Conservation (phyloP, 352 stramenopile species). For the Pythium pyrilobum region DNA sequence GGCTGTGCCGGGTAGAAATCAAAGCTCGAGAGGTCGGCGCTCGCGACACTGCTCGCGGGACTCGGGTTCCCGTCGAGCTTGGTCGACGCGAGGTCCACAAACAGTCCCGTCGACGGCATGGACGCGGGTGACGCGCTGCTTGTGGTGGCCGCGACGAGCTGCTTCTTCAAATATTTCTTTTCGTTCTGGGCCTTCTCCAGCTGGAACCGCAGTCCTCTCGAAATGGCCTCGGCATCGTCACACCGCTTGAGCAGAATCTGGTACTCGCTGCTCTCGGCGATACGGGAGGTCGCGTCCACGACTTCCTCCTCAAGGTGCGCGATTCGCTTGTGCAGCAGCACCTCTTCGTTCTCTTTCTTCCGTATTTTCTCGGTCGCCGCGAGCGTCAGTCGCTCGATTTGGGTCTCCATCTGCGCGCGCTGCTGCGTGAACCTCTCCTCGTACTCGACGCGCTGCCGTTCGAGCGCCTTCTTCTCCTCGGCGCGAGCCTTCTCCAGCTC, state of each 20-base stretch:
- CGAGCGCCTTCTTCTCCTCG: conserved; percentile 17
- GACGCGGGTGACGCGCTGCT: conserved; percentile 3
- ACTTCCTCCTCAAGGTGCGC: conserved; percentile 37
- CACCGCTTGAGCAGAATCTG: conserved; percentile 46
- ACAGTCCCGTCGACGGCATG: conserved; percentile 5
- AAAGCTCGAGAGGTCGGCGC: conserved; percentile 55
- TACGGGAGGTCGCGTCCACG: conserved; percentile 11
- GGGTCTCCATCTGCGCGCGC: conserved; percentile 27
- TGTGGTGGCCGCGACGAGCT: conserved; percentile 25
- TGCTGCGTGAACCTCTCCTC: conserved; percentile 30
- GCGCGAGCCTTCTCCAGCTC: conserved; percentile 34
- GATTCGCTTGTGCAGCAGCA: conserved; percentile 18
- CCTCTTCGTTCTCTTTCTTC: conserved; percentile 28
- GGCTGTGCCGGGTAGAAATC: conserved; percentile 28
- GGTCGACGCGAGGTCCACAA: conserved; percentile 1
- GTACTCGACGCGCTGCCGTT: conserved; percentile 23
- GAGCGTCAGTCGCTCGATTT: conserved; percentile 20
- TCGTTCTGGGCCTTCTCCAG: conserved; percentile 71
- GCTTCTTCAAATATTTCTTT: conserved; percentile 71
- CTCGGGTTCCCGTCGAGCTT: conserved; percentile 10
- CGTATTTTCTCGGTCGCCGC: conserved; percentile 18
- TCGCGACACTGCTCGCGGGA: conserved; percentile 36
- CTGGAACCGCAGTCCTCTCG: conserved; percentile 60
- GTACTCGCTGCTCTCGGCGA: conserved; percentile 47
- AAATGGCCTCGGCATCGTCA: conserved; percentile 65